Percentiles rank a stretch among this genome's conserved stretches.
Conservation (phyloP, 1,284 basidiomycete species). For the Cryptococcus amylolentus region DNA sequence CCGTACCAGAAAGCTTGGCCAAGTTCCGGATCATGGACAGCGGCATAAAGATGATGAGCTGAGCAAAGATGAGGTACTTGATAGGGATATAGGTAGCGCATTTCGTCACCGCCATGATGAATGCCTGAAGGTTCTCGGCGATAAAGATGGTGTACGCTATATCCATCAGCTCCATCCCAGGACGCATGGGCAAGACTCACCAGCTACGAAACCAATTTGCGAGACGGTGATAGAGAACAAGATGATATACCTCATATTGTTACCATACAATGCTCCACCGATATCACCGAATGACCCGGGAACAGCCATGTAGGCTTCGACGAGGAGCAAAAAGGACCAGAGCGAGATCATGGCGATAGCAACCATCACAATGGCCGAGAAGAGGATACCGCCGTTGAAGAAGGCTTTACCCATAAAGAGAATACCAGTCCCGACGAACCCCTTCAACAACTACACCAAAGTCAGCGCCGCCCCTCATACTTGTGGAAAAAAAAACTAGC, state of each 20-base stretch:
- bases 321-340: slow-evolving; percentile 89
- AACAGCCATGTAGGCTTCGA: slow-evolving; percentile 82
- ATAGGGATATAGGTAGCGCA: slow-evolving; percentile 70
- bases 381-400: slow-evolving; percentile 65
- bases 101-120: slow-evolving; percentile 78
- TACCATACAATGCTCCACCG: slow-evolving; percentile 86
- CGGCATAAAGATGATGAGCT: slow-evolving; percentile 82
- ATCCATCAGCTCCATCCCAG: not conserved
- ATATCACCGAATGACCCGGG: slow-evolving; percentile 96
- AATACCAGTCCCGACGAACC: slow-evolving; percentile 94
- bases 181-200: slow-evolving; percentile 20
- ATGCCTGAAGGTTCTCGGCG: slow-evolving; percentile 84
- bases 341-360: slow-evolving; percentile 84
- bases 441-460: slow-evolving; percentile 70
- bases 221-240: slow-evolving; percentile 83
- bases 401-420: slow-evolving; percentile 92
- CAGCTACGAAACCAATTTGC: slow-evolving; percentile 62
- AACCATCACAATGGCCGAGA: slow-evolving; percentile 75
- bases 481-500: slow-evolving; percentile 50
- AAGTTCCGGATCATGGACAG: slow-evolving; percentile 81
- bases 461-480: not conserved
- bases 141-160: slow-evolving; percentile 92
- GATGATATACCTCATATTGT: slow-evolving; percentile 87
- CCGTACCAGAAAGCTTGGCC: slow-evolving; percentile 87
- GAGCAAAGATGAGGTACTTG: slow-evolving; percentile 74